phyloP scores from a whole-genome alignment of 2,329 filamentous ascomycete genomes.

The Fusarium sp. region DNA sequence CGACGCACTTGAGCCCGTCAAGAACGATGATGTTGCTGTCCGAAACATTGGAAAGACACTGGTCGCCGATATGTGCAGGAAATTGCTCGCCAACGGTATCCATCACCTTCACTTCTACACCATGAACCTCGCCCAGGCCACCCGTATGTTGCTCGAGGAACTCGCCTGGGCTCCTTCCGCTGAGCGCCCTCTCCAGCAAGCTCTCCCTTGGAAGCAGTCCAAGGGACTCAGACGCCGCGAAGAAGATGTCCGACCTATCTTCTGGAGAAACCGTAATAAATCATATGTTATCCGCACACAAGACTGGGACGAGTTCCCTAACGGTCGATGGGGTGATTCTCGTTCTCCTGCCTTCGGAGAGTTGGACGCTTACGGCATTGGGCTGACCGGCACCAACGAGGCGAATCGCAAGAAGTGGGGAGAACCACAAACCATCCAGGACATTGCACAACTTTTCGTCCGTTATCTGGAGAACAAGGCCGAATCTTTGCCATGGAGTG shows the following conservation, averaged over 20 bases:
- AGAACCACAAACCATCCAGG: slow-evolving; percentile 80
- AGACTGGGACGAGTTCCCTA: slow-evolving; percentile 99
- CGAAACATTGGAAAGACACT: slow-evolving; percentile 89
- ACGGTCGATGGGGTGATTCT: slow-evolving; percentile 98
- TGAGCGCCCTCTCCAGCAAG: slow-evolving; percentile 83
- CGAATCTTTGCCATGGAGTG: slow-evolving; percentile 92
- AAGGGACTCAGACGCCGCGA: slow-evolving; percentile 88
- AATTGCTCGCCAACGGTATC: slow-evolving; percentile 85
- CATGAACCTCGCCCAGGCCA: slow-evolving; percentile 97
- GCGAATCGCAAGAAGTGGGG: slow-evolving; percentile 97
- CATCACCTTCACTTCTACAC: slow-evolving; percentile 97
- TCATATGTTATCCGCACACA: slow-evolving; percentile 96
- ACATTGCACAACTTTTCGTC: slow-evolving; percentile 87
- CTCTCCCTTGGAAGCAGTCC: slow-evolving; percentile 96
- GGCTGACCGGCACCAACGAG: slow-evolving; percentile 93
- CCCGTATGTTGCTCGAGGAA: slow-evolving; percentile 93
- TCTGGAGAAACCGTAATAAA: slow-evolving; percentile 97
- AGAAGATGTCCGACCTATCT: slow-evolving; percentile 97
- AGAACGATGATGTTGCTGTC: slow-evolving; percentile 95
- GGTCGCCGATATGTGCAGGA: slow-evolving; percentile 90
- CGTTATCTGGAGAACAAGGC: slow-evolving; percentile 86
- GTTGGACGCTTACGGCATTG: slow-evolving; percentile 93
- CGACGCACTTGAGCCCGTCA: slow-evolving; percentile 86
- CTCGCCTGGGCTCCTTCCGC: slow-evolving; percentile 83
- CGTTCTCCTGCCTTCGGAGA: slow-evolving; percentile 96